phyloP scores from a whole-genome alignment of 78 protist species.

The Dictyostelium capitatum region DNA sequence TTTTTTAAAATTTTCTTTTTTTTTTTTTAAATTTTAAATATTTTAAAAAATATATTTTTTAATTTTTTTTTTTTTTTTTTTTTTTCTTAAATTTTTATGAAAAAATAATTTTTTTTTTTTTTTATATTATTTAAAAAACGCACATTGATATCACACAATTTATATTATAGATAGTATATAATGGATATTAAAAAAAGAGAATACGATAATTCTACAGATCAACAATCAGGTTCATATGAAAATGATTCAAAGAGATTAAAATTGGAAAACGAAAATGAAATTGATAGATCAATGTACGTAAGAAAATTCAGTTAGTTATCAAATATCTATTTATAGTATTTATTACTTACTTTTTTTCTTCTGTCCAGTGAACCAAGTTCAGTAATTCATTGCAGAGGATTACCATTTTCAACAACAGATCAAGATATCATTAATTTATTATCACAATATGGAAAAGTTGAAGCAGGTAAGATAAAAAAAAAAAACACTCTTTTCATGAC shows the following conservation, averaged over 20 bases:
- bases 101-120: too few relatives aligned
- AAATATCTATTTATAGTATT: too few relatives aligned
- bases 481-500: neutral
- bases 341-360: neutral
- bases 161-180: neutral
- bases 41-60: neutral
- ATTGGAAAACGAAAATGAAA: constrained; percentile 38
- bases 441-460: constrained; percentile 57
- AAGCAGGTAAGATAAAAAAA: constrained; percentile 31
- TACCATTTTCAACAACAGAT: constrained; percentile 31
- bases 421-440: constrained; percentile 15
- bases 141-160: neutral
- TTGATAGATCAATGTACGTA: neutral
- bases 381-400: constrained; percentile 73
- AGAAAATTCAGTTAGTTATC: too few relatives aligned
- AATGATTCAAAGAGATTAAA: constrained; percentile 44
- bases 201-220: constrained; percentile 3
- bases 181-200: constrained; percentile 19
- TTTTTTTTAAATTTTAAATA: neutral
- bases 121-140: neutral
- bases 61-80: neutral
- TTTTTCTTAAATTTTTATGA: neutral
- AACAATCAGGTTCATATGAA: constrained; percentile 7
- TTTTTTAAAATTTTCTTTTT: neutral
- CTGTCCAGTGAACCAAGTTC: constrained; percentile 54